Evolutionary conservation across 176 grass and related monocot genomes (phyloP), one percentile per base, ranked within the genome.

Genomic region (maize (Zea mays)): DNA sequence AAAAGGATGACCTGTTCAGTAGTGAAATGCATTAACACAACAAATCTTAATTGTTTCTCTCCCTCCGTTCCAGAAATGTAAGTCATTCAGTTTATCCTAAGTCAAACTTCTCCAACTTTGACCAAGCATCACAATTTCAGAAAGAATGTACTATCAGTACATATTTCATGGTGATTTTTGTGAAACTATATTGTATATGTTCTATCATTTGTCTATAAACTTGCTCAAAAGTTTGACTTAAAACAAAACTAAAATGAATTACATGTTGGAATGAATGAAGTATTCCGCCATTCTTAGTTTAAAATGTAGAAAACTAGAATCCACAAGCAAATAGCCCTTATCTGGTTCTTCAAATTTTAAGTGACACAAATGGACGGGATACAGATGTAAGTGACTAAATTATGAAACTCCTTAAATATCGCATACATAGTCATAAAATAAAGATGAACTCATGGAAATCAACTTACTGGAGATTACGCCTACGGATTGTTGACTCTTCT

Each of bases 401-500:
- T 39, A 69, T 52, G 27, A 73, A 52, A 7, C 5, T 46, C 48
- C 47, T 65, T 44, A 64, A 76, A 45, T 47, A 86, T 39, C 50
- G 4, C 16, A 20, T 65, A 40, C n/a, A 52, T 42, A 42, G 7
- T 41, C 41, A 54, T 71, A 65, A 67, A 70, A 65, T 51, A 86
- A 51, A 51, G 51, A 42, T 42, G 6, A 62, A 27, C 15, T 69
- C 20, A 84, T 8, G 9, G 40, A 44, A 49, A 75, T 71, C 13
- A 88, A 79, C 87, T 83, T 90, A 98, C 96, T 93, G 82, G 73
- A 88, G 81, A 69, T 90, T 90, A 64, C 82, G 88, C 51, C 88
- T 75, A 68, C 78, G 78, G 41, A 90, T 69, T 9, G 91, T 90
- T 81, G 88, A 93, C 75, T 88, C 91, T 86, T 93, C 82, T 57